Base-by-base conservation (phyloP, 106 monocot species). In the Platanthera zijinensis region DNA sequence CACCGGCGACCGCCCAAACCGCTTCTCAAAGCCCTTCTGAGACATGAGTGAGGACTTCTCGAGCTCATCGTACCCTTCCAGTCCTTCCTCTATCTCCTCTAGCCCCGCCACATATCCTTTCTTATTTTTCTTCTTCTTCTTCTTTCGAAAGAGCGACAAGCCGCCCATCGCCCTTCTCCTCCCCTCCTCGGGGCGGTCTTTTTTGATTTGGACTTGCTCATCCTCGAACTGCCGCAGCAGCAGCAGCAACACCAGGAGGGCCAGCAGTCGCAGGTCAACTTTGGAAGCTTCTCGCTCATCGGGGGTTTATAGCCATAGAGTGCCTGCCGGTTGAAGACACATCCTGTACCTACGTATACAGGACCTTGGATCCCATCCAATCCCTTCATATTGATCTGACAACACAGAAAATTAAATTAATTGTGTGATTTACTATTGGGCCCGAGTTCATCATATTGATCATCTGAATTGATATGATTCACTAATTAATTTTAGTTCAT, bases 231-330 rank as follows among this genome's bases (percentile, higher is more conserved):
- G 10, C 89, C 56, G 25, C 81, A 81, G 84, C 89, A 92, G 69
- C 87, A 92, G 56, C 92, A 90, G 52, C 90, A 88, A 70, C 90
- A 95, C 92, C 92, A 92, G 2, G 95, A 90, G 0, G 95, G 92
- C 95, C 95, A 95, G 83, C 95, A 95, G 76, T 95, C 95, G 48
- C 95, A 92, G 0, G 90, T 95, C 95, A 90, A 90, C 87, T 92
- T 95, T 8, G 74, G 82, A 18, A 88, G 77, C 83, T 92, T 95
- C 54, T 86, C 76, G 13, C 76, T 52, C 50, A 73, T 77, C 13
- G 92, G 95, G 0, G 95, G 95, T 71, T 95, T 92, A 48, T 95
- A 95, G 28, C 95, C 95, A 51, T 95, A 95, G 50, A 95, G 51
- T 7, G 95, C 95, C 46, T 95, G 92, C 4, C 95, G 78, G 79